A percentile compares a stretch with the other conserved stretches of the same genome.
Evolutionary conservation across 768 basidiomycete genomes (phyloP).

Genomic region (Tricholoma matsutake): DNA sequence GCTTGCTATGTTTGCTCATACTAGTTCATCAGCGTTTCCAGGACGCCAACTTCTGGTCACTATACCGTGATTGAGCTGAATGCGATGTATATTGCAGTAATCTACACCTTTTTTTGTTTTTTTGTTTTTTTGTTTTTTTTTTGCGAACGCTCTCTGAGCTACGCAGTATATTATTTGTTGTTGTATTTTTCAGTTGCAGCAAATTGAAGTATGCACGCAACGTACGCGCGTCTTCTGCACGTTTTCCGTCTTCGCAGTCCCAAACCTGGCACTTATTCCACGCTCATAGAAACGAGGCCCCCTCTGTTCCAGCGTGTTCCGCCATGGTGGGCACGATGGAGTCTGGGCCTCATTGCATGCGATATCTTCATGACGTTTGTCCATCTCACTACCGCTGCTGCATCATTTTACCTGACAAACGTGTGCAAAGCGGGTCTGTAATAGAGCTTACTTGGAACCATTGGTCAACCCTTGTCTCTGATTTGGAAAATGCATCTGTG

Average conservation of each 20-base stretch:
- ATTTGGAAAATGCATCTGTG: slow-evolving; percentile 19
- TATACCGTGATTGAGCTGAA: too few relatives aligned
- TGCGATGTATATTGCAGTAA: too few relatives aligned
- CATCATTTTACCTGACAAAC: not conserved
- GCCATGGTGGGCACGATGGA: slow-evolving; percentile 31
- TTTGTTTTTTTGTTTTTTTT: not conserved
- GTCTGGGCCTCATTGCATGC: slow-evolving; percentile 26
- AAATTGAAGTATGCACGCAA: too few relatives aligned
- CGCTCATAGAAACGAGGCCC: slow-evolving; percentile 10
- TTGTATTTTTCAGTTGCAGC: slow-evolving; percentile 4
- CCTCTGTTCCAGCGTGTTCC: slow-evolving; percentile 27
- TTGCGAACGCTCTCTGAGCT: too few relatives aligned
- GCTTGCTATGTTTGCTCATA: too few relatives aligned
- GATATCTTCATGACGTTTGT: slow-evolving; percentile 32
- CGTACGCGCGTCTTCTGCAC: slow-evolving; percentile 6
- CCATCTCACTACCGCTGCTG: not conserved
- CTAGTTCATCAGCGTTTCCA: too few relatives aligned
- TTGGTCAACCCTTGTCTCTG: slow-evolving; percentile 26
- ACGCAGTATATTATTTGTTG: slow-evolving; percentile 12
- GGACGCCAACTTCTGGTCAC: too few relatives aligned
- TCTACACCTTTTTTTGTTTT: too few relatives aligned
- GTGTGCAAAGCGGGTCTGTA: slow-evolving; percentile 22
- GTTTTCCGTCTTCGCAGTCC: slow-evolving; percentile 10
- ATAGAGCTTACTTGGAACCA: slow-evolving; percentile 34
- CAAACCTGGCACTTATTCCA: slow-evolving; percentile 1